Conservation (phyloP, 257 asterid species). For the Fraxinus quadrangulata region DNA sequence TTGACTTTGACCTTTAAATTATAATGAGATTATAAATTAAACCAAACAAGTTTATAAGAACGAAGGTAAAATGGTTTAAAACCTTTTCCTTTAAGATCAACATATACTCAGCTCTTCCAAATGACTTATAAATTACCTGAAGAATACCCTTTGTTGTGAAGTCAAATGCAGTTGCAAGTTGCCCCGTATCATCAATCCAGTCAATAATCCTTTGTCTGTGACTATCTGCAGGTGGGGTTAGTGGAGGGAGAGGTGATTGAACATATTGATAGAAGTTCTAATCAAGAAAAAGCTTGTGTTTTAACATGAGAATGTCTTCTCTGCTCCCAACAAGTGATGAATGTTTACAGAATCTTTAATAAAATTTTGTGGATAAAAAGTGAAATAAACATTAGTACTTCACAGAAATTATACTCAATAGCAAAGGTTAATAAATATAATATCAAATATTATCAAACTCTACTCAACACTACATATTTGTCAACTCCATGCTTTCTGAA, state of each 20-base stretch:
- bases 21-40: too few relatives aligned
- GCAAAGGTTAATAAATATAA: conserved; percentile 1
- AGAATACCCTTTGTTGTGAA: conserved; percentile 96
- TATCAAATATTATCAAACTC: background rate
- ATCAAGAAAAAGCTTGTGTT: background rate
- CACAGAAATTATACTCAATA: background rate
- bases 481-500: conserved; percentile 5
- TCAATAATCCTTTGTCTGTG: conserved; percentile 86
- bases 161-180: conserved; percentile 89
- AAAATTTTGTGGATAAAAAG: background rate
- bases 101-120: conserved; percentile 8
- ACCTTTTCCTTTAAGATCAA: background rate
- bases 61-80: background rate
- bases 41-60: background rate
- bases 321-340: background rate
- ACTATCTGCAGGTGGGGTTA: conserved; percentile 55
- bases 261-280: background rate
- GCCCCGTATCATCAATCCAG: conserved; percentile 90
- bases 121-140: conserved; percentile 53
- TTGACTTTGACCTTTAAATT: too few relatives aligned
- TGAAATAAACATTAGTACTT: background rate
- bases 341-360: background rate
- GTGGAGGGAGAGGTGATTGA: conserved; percentile 14
- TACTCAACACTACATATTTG: background rate
- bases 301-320: conserved; percentile 4